These are phyloP conservation scores for Epichloe amarillans DNA, from an alignment of 2,329 filamentous ascomycete genomes.

Conservation along the genomic window DNA sequence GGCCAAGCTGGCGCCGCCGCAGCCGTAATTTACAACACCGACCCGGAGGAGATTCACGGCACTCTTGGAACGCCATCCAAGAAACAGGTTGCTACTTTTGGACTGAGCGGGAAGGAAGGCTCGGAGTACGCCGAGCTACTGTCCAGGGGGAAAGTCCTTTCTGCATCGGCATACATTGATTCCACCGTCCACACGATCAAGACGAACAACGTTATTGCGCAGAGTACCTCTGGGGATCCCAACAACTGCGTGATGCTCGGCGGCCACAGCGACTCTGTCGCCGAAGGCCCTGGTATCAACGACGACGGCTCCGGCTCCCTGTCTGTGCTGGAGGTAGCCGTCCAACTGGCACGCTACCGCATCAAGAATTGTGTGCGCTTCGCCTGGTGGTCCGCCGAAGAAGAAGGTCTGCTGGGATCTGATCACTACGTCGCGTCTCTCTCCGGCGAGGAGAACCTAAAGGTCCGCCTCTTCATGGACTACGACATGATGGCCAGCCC, in stretches of 20 bases:
- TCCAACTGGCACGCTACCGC: slow-evolving; percentile 40
- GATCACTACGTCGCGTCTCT: slow-evolving; percentile 46
- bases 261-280: slow-evolving; percentile 49
- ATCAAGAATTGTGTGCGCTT: slow-evolving; percentile 55
- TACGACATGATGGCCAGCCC: slow-evolving; percentile 58
- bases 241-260: slow-evolving; percentile 54
- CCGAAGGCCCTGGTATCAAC: slow-evolving; percentile 59
- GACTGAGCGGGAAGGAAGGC: slow-evolving; percentile 47
- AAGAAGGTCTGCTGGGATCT: slow-evolving; percentile 52
- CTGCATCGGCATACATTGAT: slow-evolving; percentile 46
- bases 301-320: slow-evolving; percentile 60
- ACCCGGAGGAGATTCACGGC: slow-evolving; percentile 46
- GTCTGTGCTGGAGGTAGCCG: slow-evolving; percentile 48
- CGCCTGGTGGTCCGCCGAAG: slow-evolving; percentile 55
- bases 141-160: slow-evolving; percentile 30
- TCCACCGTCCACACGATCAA: slow-evolving; percentile 38
- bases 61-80: slow-evolving; percentile 51
- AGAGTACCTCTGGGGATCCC: slow-evolving; percentile 44
- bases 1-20: slow-evolving; percentile 57
- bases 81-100: slow-evolving; percentile 54
- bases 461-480: slow-evolving; percentile 55
- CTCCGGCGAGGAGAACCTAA: slow-evolving; percentile 41
- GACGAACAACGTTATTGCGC: slow-evolving; percentile 49
- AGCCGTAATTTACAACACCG: slow-evolving; percentile 64
- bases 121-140: slow-evolving; percentile 41